Evolutionary conservation across 306 rosid species (phyloP), one percentile per base, ranked within the genome.

Genomic region (Delonix regia): DNA sequence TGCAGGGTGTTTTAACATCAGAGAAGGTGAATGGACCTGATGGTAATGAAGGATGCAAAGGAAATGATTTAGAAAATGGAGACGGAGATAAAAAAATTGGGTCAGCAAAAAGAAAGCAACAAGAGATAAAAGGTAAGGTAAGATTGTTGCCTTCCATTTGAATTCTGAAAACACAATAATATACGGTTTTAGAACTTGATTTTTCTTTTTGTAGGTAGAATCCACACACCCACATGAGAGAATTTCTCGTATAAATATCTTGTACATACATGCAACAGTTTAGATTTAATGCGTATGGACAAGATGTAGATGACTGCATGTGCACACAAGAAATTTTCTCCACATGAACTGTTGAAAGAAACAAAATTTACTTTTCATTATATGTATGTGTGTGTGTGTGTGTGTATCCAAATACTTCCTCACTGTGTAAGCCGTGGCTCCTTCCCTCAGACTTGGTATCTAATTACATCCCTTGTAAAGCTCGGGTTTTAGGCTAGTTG

Each of bases 51-150:
- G 89, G 75, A 77, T 83, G 75, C 73, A 92, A 83, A 81, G 86
- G 80, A 62, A 81, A 69, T 84, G 96, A 88, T 38, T 74, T 71
- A 63, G 98, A 90, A 69, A 87, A 64, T 84, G 87, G 81, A 49
- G 79, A 78, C 15, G 86, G 77, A 30, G 55, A 77, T 71, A 90
- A 86, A 85, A 90, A 86, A 76, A 52, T 66, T 24, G 85, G 85
- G 64, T 68, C 80, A 36, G 55, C 70, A 3, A 94, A 88, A 90
- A 91, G 90, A 70, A 92, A 86, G 87, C 89, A 86, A 65, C 83
- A 64, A 39, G 95, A 92, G 86, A 87, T 66, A 72, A 87, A 89
- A 87, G 93, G 86, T 87, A 92, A 92, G 97, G 99, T 94, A 92
- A 51, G 82, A 84, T 76, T 68, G 39, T 76, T 73, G 39, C 69